Evolutionary conservation across 2,329 filamentous ascomycete species (phyloP).

Genomic region (Alternaria triticimaculans): DNA sequence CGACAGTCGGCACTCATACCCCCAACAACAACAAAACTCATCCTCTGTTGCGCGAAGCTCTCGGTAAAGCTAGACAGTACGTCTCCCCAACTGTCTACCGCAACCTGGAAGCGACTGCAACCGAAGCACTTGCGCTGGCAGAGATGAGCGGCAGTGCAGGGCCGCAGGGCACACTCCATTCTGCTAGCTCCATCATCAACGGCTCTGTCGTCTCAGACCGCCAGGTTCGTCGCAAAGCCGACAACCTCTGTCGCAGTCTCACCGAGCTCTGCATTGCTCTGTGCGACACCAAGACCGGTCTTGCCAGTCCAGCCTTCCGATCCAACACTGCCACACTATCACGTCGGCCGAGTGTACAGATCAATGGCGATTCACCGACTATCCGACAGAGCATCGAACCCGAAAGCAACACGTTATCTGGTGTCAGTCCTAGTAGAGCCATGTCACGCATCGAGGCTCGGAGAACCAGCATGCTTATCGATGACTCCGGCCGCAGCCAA

Average conservation of each 20-base stretch:
- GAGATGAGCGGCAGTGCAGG: conserved; percentile 77
- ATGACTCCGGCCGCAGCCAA: conserved; percentile 16
- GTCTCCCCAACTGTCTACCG: conserved; percentile 76
- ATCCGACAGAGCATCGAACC: conserved; percentile 45
- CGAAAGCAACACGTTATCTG: conserved; percentile 38
- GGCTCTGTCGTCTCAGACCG: conserved; percentile 72
- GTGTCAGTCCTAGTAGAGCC: conserved; percentile 45
- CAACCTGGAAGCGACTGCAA: conserved; percentile 79
- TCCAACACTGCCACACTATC: conserved; percentile 28
- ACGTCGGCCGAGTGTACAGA: conserved; percentile 46
- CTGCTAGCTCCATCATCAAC: conserved; percentile 69
- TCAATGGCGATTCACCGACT: conserved; percentile 45
- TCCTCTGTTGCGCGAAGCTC: conserved; percentile 78
- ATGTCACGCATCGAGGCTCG: conserved; percentile 55
- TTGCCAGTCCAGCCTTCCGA: conserved; percentile 41
- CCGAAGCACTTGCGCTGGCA: conserved; percentile 80
- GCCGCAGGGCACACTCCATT: conserved; percentile 66
- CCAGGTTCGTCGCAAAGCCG: conserved; percentile 86
- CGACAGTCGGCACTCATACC: conserved; percentile 54
- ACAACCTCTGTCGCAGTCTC: conserved; percentile 89
- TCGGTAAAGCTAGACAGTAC: conserved; percentile 76
- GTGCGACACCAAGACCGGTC: conserved; percentile 47
- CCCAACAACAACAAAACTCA: conserved; percentile 69
- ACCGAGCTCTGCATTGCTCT: conserved; percentile 91
- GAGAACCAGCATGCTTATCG: conserved; percentile 43